Conservation (phyloP, 352 stramenopile species). For the Thraustochytrium sp. region DNA sequence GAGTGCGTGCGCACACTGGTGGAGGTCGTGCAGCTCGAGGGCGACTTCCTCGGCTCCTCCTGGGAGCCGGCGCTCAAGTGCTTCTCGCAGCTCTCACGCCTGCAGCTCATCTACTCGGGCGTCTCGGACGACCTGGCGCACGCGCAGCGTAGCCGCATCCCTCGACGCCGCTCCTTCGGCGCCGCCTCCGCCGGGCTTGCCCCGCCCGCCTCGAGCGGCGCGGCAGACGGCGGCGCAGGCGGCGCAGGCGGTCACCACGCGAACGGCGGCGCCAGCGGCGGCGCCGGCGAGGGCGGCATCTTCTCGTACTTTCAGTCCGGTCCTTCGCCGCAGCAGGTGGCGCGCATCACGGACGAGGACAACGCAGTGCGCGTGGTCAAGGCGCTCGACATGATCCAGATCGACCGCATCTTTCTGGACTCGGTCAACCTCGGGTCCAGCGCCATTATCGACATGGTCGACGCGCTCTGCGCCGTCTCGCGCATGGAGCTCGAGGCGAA, state of each 20-base stretch:
- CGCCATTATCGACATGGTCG: constrained; percentile 78
- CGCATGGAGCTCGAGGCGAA: constrained; percentile 69
- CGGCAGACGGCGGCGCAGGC: too few relatives aligned
- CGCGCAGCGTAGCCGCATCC: background rate
- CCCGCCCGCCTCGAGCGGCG: too few relatives aligned
- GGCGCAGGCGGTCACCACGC: background rate
- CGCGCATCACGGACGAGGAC: constrained; percentile 51
- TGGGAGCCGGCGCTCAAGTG: constrained; percentile 91
- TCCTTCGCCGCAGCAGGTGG: constrained; percentile 4
- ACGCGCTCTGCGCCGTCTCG: constrained; percentile 78
- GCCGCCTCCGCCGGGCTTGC: background rate
- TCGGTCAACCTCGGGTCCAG: constrained; percentile 67
- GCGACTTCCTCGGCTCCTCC: constrained; percentile 90
- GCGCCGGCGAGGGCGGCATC: constrained; percentile 20
- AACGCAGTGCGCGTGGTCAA: constrained; percentile 62
- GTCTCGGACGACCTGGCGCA: constrained; percentile 41
- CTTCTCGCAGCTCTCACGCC: constrained; percentile 92
- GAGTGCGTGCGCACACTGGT: constrained; percentile 93
- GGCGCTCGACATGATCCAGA: constrained; percentile 54
- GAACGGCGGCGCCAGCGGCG: background rate
- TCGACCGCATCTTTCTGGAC: constrained; percentile 82
- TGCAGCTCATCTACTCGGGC: constrained; percentile 89
- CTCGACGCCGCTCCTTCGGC: background rate
- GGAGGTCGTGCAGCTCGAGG: constrained; percentile 90
- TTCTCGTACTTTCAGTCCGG: constrained; percentile 35